Base-by-base conservation (phyloP, 2,329 filamentous ascomycete genomes). In the Bipolaris oryzae region DNA sequence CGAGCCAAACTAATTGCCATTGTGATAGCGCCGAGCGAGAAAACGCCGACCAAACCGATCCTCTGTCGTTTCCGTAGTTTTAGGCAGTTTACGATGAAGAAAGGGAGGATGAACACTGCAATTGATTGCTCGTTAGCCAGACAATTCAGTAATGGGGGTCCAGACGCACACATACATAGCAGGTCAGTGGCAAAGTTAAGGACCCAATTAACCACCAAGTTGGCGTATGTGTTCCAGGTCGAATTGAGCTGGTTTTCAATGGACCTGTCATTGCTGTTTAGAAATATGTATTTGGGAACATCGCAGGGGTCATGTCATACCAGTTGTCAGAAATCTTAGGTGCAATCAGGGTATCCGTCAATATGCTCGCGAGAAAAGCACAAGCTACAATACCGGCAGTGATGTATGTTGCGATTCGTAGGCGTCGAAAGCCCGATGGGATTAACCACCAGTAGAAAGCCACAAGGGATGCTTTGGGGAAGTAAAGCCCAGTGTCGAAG, bases 371-470 rank as follows among this genome's bases (percentile, higher is more conserved):
- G 2, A 67, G 7, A 10, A 60, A 63, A 10, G 52, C 47, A 42
- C 52, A 50, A 3, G 43, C 42, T 6, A 67, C 46, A 23, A 37
- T 59, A 7, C 34, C 56, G 6, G 58, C 53, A 13, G 54, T 43
- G 4, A 56, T 38, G 28, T 65, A 67, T 10, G 68, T 38, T 28
- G 60, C 54, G 15, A 67, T 18, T 9, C 63, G 60, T n/a, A 69
- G 60, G 28, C 60, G 58, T 31, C 53, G 49, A 21, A 69, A 67
- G 1, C 63, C 59, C 16, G 33, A 23, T 33, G 65, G 66, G n/a
- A 69, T 63, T 34, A 69, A 43, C 66, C 66, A 69, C 65, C 63
- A 66, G 48, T 64, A 69, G 45, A 69, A 69, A 1, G 66, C 56
- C 5, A 66, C 52, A 3, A 69, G 45, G 3, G 66, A 63, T 2